Evolutionary conservation across 352 stramenopile genomes (phyloP).

Genomic region (Pythium biforme): DNA sequence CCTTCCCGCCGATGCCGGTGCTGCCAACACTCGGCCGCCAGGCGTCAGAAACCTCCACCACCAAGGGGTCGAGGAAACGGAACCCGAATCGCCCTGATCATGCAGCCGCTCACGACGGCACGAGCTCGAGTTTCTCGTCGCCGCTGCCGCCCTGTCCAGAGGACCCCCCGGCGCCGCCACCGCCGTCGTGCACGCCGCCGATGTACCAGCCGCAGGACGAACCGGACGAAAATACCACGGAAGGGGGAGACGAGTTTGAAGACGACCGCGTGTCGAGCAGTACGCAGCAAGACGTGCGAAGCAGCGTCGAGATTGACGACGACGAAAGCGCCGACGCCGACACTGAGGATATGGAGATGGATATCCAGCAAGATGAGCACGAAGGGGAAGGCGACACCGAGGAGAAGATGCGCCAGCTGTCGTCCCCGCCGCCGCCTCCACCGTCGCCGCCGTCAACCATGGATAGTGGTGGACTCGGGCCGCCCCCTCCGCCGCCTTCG

Average conservation of each 20-base stretch:
- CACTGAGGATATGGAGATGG: constrained; percentile 22
- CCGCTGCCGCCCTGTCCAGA: constrained; percentile 72
- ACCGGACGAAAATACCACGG: constrained; percentile 43
- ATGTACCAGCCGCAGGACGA: constrained; percentile 67
- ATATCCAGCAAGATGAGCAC: constrained; percentile 23
- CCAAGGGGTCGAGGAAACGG: background rate
- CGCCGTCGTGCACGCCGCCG: constrained; percentile 59
- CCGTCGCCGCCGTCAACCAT: constrained; percentile 43
- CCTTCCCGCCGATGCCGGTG: constrained; percentile 26
- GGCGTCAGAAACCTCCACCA: constrained; percentile 8
- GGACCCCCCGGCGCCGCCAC: constrained; percentile 56
- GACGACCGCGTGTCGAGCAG: constrained; percentile 34
- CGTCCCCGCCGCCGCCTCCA: constrained; percentile 34
- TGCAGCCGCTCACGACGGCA: constrained; percentile 10
- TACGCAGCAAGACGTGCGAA: constrained; percentile 17
- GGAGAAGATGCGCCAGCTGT: constrained; percentile 17
- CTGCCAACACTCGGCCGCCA: constrained; percentile 17
- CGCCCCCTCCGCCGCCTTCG: constrained; percentile 47
- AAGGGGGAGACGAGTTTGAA: constrained; percentile 44
- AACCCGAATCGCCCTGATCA: constrained; percentile 6
- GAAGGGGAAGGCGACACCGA: constrained; percentile 27
- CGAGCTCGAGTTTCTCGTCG: constrained; percentile 69
- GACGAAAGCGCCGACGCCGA: constrained; percentile 25
- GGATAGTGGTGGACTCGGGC: constrained; percentile 21
- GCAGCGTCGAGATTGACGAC: constrained; percentile 18